Percentiles rank a stretch among this genome's conserved stretches.
Evolutionary conservation across 768 basidiomycete species (phyloP).

Genomic region (Russula griseocarnosa): DNA sequence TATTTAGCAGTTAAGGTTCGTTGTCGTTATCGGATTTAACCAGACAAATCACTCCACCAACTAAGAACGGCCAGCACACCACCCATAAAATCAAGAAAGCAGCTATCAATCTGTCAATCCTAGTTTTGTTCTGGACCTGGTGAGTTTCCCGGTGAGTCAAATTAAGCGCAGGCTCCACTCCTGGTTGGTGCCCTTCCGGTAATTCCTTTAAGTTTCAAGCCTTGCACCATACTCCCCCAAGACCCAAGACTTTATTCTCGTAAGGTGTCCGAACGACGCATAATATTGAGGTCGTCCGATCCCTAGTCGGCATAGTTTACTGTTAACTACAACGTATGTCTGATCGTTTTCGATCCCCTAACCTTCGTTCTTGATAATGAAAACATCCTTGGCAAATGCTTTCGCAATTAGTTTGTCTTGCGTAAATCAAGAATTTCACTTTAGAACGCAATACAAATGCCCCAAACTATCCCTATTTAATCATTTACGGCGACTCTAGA

Average conservation of each 20-base stretch:
- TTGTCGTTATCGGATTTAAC: conserved; percentile 95
- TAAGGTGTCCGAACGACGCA: conserved; percentile 74
- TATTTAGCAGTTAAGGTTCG: conserved; percentile 94
- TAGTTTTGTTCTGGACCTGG: conserved; percentile 69
- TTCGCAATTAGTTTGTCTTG: conserved; percentile 77
- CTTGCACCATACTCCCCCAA: conserved; percentile 50
- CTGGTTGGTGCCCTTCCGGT: conserved; percentile 81
- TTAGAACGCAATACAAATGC: conserved; percentile 77
- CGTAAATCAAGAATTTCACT: conserved; percentile 83
- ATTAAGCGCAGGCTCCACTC: conserved; percentile 75
- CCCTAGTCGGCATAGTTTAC: too few relatives aligned
- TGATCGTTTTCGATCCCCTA: conserved; percentile 83
- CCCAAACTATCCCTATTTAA: conserved; percentile 80
- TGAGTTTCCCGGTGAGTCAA: conserved; percentile 81
- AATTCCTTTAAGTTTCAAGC: conserved; percentile 44
- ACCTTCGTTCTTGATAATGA: conserved; percentile 84
- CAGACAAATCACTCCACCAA: conserved; percentile 62
- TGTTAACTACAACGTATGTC: conserved; percentile 81
- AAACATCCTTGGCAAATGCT: conserved; percentile 78
- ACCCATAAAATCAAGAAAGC: conserved; percentile 78
- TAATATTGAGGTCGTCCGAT: too few relatives aligned
- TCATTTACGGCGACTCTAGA: conserved; percentile 52
- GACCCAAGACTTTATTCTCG: conserved; percentile 88
- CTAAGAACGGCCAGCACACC: conserved; percentile 88
- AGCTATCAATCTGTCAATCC: conserved; percentile 48